Evolutionary conservation across 1,284 basidiomycete species (phyloP).

Genomic region (Exobasidium cylindrosporum): DNA sequence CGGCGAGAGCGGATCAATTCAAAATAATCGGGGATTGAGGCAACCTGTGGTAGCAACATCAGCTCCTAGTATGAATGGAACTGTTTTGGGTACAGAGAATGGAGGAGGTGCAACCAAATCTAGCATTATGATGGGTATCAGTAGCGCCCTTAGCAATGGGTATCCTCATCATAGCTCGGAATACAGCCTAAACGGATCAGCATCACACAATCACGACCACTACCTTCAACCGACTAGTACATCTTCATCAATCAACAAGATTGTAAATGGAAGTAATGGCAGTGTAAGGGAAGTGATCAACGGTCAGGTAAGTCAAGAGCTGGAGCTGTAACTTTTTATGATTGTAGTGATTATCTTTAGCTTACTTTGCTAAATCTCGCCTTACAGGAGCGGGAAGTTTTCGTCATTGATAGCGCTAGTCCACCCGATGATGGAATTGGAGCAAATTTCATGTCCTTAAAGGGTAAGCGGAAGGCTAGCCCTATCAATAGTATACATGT

Average conservation of each 20-base stretch:
- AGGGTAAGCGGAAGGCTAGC: slow-evolving; percentile 6
- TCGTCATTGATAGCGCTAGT: slow-evolving; percentile 8
- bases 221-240: neutral
- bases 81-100: neutral
- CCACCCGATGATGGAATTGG: neutral
- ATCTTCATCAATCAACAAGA: slow-evolving; percentile 4
- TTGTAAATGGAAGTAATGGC: neutral
- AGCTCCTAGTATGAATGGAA: neutral
- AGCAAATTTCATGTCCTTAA: neutral
- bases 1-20: neutral
- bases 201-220: neutral
- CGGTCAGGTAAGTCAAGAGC: neutral
- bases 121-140: neutral
- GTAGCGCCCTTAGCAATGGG: neutral
- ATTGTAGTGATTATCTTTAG: too few relatives aligned
- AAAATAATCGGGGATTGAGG: neutral
- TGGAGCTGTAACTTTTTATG: too few relatives aligned
- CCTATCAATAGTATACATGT: neutral
- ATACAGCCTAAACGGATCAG: neutral
- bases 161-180: neutral
- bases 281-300: slow-evolving; percentile 6
- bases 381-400: slow-evolving; percentile 8
- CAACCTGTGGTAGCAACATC: neutral
- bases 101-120: neutral
- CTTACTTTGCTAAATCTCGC: too few relatives aligned